Conservation (phyloP, 1,139 yeast species). For the Saccharomycopsis crataegensis region DNA sequence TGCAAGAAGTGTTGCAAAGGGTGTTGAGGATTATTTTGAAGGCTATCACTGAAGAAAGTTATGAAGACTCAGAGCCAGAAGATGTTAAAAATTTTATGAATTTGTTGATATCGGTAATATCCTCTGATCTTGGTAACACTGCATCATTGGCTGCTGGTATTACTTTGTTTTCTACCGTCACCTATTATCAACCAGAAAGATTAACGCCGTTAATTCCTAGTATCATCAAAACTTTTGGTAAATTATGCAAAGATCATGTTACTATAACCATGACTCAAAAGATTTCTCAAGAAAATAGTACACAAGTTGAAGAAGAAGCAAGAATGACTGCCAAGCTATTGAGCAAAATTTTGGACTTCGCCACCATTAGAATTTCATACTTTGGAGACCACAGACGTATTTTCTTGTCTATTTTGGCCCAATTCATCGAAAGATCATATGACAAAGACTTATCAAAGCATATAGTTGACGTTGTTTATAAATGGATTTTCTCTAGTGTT, state of each 20-base stretch:
- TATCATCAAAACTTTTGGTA: conserved; percentile 80
- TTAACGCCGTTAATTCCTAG: conserved; percentile 69
- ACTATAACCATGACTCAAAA: conserved; percentile 43
- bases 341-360: conserved; percentile 68
- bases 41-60: conserved; percentile 42
- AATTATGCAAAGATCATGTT: conserved; percentile 70
- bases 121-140: conserved; percentile 79
- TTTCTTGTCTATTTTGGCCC: conserved; percentile 79
- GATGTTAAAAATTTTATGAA: conserved; percentile 55
- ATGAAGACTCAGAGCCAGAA: conserved; percentile 47
- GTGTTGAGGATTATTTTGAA: conserved; percentile 60
- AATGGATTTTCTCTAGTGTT: conserved; percentile 81
- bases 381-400: conserved; percentile 91
- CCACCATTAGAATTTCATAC: conserved; percentile 72
- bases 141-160: conserved; percentile 81
- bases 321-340: conserved; percentile 69
- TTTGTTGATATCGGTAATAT: conserved; percentile 58
- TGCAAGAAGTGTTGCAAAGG: conserved; percentile 73
- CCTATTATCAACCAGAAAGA: conserved; percentile 62
- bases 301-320: conserved; percentile 47
- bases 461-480: conserved; percentile 70
- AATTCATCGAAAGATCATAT: conserved; percentile 79
- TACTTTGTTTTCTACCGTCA: conserved; percentile 76
- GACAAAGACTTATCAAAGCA: conserved; percentile 71
- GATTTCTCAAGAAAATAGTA: conserved; percentile 32